A percentile compares a stretch with the other conserved stretches of the same genome.
These are phyloP conservation scores for Aureobasidium namibiae DNA, from an alignment of 2,329 filamentous ascomycete genomes.

Conservation along the genomic window DNA sequence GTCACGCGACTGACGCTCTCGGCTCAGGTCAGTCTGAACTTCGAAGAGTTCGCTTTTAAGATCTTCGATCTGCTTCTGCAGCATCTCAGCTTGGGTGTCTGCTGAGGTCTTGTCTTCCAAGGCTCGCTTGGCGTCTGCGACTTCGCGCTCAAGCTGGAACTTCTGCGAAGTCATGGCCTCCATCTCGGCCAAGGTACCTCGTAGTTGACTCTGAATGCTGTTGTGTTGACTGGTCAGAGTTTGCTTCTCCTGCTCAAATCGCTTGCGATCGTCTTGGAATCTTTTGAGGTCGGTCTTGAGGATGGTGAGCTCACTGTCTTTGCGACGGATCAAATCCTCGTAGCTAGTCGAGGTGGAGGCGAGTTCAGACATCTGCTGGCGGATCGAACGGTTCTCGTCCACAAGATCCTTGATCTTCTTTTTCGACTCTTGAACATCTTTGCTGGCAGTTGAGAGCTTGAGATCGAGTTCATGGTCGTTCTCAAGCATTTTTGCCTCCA, in stretches of 20 bases:
- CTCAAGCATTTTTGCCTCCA: constrained; percentile 76
- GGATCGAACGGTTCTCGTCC: constrained; percentile 72
- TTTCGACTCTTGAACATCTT: constrained; percentile 68
- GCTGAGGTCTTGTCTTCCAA: constrained; percentile 84
- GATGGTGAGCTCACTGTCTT: constrained; percentile 85
- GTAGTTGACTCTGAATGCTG: constrained; percentile 64
- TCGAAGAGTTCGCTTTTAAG: constrained; percentile 80
- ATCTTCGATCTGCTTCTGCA: constrained; percentile 80
- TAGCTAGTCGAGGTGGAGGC: constrained; percentile 91
- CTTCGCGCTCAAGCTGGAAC: constrained; percentile 76
- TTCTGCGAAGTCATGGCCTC: constrained; percentile 81
- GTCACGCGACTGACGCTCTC: constrained; percentile 86
- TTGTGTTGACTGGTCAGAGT: constrained; percentile 68
- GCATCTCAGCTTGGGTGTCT: constrained; percentile 77
- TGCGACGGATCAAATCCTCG: constrained; percentile 84
- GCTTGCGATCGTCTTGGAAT: constrained; percentile 69
- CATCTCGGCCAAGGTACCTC: constrained; percentile 79
- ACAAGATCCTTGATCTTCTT: constrained; percentile 67
- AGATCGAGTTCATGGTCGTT: constrained; percentile 83
- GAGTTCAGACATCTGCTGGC: constrained; percentile 76
- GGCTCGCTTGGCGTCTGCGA: constrained; percentile 75
- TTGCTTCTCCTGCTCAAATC: constrained; percentile 70
- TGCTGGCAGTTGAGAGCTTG: constrained; percentile 68
- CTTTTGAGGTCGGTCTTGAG: constrained; percentile 78
- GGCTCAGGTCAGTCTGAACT: constrained; percentile 78